Evolutionary conservation across 176 grass and related monocot genomes (phyloP).

Genomic region (Tuctoria greenei): DNA sequence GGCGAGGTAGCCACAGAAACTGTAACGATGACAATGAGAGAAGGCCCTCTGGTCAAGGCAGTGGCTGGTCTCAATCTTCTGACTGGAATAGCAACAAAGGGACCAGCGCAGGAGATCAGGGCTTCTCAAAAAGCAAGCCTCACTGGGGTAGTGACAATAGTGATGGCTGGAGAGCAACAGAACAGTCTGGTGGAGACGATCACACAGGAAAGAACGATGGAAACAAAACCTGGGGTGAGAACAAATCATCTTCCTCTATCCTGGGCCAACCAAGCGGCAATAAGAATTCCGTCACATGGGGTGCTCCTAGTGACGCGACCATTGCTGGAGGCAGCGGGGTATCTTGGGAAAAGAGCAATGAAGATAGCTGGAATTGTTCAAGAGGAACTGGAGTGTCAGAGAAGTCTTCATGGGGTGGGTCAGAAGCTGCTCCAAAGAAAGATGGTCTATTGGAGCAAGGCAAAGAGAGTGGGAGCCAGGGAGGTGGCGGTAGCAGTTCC

Average conservation of each 20-base stretch:
- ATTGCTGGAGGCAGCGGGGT: neutral
- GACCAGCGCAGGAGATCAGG: constrained; percentile 15
- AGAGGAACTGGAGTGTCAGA: neutral
- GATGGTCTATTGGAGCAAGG: neutral
- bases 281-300: constrained; percentile 25
- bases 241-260: constrained; percentile 31
- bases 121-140: constrained; percentile 32
- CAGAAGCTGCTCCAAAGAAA: constrained; percentile 30
- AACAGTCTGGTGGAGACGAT: constrained; percentile 29
- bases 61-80: constrained; percentile 39
- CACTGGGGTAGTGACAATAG: constrained; percentile 35
- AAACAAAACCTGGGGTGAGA: constrained; percentile 32
- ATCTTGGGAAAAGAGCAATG: constrained; percentile 41
- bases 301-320: neutral
- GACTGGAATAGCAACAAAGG: constrained; percentile 39
- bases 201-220: constrained; percentile 31
- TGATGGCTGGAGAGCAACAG: constrained; percentile 32
- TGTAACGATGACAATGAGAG: constrained; percentile 34
- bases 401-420: constrained; percentile 29
- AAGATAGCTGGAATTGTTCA: constrained; percentile 30
- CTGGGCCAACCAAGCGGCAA: constrained; percentile 15
- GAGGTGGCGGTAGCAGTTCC: constrained; percentile 20
- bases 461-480: constrained; percentile 20
- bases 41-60: constrained; percentile 24
- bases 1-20: constrained; percentile 25